These are phyloP conservation scores for Rutstroemia sp. DNA, from an alignment of 2,329 filamentous ascomycete species.

Conservation along the genomic window DNA sequence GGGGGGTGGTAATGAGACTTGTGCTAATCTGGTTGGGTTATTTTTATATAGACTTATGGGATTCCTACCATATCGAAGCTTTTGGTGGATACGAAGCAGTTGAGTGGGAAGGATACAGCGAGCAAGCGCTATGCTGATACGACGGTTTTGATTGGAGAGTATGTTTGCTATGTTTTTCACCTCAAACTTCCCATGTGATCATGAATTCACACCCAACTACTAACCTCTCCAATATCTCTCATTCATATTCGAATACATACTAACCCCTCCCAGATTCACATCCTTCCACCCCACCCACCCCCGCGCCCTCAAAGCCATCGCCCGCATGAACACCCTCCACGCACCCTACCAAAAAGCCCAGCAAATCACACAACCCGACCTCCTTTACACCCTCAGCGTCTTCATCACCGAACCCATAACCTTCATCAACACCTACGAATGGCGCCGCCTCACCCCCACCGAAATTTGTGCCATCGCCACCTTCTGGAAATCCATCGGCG, in stretches of 20 bases:
- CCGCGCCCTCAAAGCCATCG: constrained; percentile 44
- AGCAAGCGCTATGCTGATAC: constrained; percentile 34
- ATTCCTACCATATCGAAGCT: constrained; percentile 46
- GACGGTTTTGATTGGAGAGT: constrained; percentile 18
- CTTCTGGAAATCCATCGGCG: constrained; percentile 65
- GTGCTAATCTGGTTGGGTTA: neutral
- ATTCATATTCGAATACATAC: neutral
- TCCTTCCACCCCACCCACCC: constrained; percentile 20
- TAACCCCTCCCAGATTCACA: constrained; percentile 8
- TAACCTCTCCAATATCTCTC: neutral
- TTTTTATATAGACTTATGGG: constrained; percentile 40
- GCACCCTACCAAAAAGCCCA: constrained; percentile 46
- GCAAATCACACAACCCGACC: constrained; percentile 53
- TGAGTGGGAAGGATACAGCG: constrained; percentile 38
- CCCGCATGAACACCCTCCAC: constrained; percentile 59
- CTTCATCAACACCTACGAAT: constrained; percentile 62
- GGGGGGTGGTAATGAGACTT: neutral
- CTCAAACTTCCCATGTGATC: neutral
- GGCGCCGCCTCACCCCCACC: constrained; percentile 58
- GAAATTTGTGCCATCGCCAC: constrained; percentile 60
- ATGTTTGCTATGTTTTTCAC: neutral
- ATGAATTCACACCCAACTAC: neutral
- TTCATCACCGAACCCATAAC: constrained; percentile 59
- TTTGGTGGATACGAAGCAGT: constrained; percentile 42
- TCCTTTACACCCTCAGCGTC: constrained; percentile 58